Evolutionary conservation across 2,329 filamentous ascomycete genomes (phyloP).

Genomic region (Phaeophleospora eucalypticola): DNA sequence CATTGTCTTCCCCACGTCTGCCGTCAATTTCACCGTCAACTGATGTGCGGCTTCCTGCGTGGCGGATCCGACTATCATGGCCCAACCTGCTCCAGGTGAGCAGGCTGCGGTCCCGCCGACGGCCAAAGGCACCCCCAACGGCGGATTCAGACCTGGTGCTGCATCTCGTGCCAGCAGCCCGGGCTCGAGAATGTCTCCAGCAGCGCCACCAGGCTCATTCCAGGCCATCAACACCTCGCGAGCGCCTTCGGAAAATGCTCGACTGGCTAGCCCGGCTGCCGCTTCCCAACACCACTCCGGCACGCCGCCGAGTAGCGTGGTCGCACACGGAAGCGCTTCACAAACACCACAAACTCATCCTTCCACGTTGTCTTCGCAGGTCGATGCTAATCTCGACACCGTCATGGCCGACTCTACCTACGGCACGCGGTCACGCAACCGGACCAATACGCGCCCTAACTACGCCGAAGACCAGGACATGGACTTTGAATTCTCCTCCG

Average conservation of each 20-base stretch:
- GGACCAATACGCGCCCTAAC: constrained; percentile 75
- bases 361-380: constrained; percentile 14
- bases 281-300: constrained; percentile 20
- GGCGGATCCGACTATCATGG: constrained; percentile 17
- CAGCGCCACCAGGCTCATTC: constrained; percentile 14
- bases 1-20: neutral
- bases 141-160: constrained; percentile 9
- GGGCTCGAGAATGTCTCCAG: constrained; percentile 13
- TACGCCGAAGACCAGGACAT: constrained; percentile 94
- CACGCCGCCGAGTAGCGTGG: constrained; percentile 18
- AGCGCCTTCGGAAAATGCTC: constrained; percentile 17
- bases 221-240: constrained; percentile 25
- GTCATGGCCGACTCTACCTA: constrained; percentile 53
- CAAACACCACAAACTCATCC: constrained; percentile 25
- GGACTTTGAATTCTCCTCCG: constrained; percentile 67
- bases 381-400: constrained; percentile 22
- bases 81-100: constrained; percentile 15
- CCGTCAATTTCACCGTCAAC: constrained; percentile 2
- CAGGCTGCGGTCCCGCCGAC: constrained; percentile 8
- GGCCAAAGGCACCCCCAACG: constrained; percentile 11
- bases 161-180: constrained; percentile 16
- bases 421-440: constrained; percentile 90
- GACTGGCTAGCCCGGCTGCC: constrained; percentile 14
- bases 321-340: constrained; percentile 11
- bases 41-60: constrained; percentile 17